Conservation (phyloP, 805 yeast genomes). For the Ogataea corticis region DNA sequence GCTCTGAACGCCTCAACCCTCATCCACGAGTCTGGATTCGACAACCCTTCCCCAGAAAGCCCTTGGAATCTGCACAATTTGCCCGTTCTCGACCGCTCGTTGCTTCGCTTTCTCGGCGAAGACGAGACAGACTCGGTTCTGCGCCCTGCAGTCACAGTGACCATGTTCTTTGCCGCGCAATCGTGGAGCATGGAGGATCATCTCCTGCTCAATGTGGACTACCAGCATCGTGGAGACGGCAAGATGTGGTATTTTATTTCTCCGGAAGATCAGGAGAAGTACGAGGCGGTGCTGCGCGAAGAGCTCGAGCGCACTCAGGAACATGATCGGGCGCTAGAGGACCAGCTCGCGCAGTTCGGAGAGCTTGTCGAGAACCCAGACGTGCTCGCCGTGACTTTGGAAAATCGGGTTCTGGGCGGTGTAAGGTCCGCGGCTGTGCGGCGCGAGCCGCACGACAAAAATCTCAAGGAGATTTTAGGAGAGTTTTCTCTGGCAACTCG, state of each 20-base stretch:
- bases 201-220: slow-evolving; percentile 53
- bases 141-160: slow-evolving; percentile 47
- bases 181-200: slow-evolving; percentile 66
- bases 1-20: slow-evolving; percentile 35
- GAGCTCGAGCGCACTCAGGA: slow-evolving; percentile 10
- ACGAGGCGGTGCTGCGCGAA: slow-evolving; percentile 42
- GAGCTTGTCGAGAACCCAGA: slow-evolving; percentile 16
- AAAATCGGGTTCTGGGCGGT: slow-evolving; percentile 21
- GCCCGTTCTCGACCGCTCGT: slow-evolving; percentile 48
- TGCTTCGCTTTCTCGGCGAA: slow-evolving; percentile 48
- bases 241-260: slow-evolving; percentile 66
- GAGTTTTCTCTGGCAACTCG: slow-evolving; percentile 6
- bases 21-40: slow-evolving; percentile 43
- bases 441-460: slow-evolving; percentile 13
- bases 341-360: slow-evolving; percentile 8
- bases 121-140: slow-evolving; percentile 43
- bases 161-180: slow-evolving; percentile 53
- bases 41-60: too few species aligned
- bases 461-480: neutral
- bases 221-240: slow-evolving; percentile 54
- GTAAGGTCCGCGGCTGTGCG: slow-evolving; percentile 25
- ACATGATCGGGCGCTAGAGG: slow-evolving; percentile 5
- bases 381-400: slow-evolving; percentile 22
- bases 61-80: slow-evolving; percentile 64
- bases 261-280: slow-evolving; percentile 51